Evolutionary conservation across 1,284 basidiomycete genomes (phyloP).

Genomic region (Sanghuangporus sanghuang): DNA sequence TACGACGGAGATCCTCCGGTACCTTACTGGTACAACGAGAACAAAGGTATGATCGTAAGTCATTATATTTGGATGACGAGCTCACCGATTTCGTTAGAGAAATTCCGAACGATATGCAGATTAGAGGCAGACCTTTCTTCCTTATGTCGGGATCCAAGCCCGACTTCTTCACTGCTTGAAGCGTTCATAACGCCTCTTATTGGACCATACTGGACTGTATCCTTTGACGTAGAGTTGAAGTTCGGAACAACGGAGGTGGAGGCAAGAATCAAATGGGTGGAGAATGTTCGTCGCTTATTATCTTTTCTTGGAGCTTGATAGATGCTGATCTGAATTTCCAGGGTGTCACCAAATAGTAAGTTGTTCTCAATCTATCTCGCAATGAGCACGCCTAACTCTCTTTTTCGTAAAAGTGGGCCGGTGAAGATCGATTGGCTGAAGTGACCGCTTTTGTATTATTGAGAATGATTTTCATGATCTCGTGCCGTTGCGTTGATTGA

Average conservation of each 20-base stretch:
- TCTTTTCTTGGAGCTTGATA: neutral
- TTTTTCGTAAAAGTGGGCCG: neutral
- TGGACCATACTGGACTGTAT: conserved; percentile 32
- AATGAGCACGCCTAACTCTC: neutral
- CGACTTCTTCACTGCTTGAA: conserved; percentile 55
- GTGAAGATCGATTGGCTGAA: neutral
- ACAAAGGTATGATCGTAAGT: neutral
- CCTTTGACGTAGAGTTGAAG: conserved; percentile 77
- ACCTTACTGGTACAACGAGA: conserved; percentile 7
- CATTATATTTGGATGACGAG: too few relatives aligned
- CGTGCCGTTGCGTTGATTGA: too few relatives aligned
- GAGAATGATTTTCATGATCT: too few relatives aligned
- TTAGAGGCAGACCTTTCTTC: conserved; percentile 51
- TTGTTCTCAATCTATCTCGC: neutral
- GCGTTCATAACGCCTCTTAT: neutral
- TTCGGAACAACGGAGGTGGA: conserved; percentile 75
- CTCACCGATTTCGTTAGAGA: neutral
- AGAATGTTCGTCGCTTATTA: conserved; percentile 45
- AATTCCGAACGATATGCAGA: conserved; percentile 36
- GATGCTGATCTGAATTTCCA: conserved; percentile 22
- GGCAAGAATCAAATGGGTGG: conserved; percentile 74
- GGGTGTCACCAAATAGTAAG: conserved; percentile 62
- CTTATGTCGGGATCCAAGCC: conserved; percentile 48
- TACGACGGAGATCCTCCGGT: conserved; percentile 7
- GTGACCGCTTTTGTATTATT: neutral